Conservation (phyloP, 371 early-diverging fungal species). For the Syncephalastrum racemosum region DNA sequence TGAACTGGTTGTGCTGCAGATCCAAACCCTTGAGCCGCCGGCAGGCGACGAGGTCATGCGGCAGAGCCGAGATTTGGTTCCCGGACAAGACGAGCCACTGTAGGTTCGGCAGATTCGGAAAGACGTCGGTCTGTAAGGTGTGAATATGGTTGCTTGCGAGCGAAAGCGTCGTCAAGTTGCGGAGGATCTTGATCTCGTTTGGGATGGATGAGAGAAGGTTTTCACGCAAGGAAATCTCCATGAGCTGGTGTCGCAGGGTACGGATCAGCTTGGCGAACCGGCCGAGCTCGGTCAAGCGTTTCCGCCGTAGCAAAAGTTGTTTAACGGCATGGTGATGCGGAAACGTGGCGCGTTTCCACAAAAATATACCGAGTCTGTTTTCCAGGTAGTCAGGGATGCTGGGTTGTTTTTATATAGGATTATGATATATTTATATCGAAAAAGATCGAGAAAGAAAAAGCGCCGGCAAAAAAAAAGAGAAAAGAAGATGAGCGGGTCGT, state of each 20-base stretch:
- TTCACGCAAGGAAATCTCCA: slow-evolving; percentile 47
- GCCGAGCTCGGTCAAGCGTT: slow-evolving; percentile 2
- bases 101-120: slow-evolving; percentile 20
- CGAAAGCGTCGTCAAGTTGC: slow-evolving; percentile 63
- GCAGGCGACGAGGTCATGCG: slow-evolving; percentile 53
- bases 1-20: slow-evolving; percentile 59
- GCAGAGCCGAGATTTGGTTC: slow-evolving; percentile 37
- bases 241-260: slow-evolving; percentile 12
- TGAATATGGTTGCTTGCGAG: slow-evolving; percentile 60
- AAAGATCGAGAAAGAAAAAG: too few species aligned
- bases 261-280: slow-evolving; percentile 2
- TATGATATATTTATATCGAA: too few species aligned
- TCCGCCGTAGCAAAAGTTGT: slow-evolving; percentile 11
- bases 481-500: too few species aligned
- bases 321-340: background rate
- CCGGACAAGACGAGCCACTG: slow-evolving; percentile 36
- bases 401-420: background rate
- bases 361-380: background rate
- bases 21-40: slow-evolving; percentile 61
- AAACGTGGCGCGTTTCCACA: background rate
- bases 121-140: slow-evolving; percentile 16
- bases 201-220: slow-evolving; percentile 54
- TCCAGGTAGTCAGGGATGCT: background rate
- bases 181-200: slow-evolving; percentile 50
- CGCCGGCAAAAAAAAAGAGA: too few species aligned